Percentiles rank a stretch among this genome's conserved stretches.
Evolutionary conservation across 2,329 filamentous ascomycete genomes (phyloP).

Genomic region (Monosporascus sp.): DNA sequence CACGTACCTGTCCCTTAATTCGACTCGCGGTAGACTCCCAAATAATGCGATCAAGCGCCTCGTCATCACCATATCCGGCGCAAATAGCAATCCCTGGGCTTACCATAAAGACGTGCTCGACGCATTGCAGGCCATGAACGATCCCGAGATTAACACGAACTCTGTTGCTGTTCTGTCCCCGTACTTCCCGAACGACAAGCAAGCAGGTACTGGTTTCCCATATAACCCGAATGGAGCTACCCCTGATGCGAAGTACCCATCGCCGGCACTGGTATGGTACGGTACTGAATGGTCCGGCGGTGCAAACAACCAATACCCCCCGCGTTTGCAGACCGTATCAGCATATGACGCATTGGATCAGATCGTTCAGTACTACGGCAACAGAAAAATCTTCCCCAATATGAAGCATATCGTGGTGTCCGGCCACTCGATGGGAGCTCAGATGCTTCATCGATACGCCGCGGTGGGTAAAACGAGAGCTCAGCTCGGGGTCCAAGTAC

Average conservation of each 20-base stretch:
- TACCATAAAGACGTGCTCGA: constrained; percentile 3
- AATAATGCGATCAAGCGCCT: neutral
- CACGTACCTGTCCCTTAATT: constrained; percentile 4
- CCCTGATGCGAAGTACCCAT: constrained; percentile 3
- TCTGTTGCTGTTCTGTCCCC: neutral
- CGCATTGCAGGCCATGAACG: constrained; percentile 1
- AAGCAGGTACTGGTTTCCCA: constrained; percentile 2
- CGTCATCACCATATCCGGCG: constrained; percentile 3
- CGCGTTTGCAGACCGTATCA: neutral
- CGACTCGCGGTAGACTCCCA: neutral
- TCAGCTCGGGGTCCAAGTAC: constrained; percentile 1
- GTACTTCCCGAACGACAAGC: constrained; percentile 4
- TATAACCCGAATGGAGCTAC: constrained; percentile 3
- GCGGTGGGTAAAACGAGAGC: constrained; percentile 1
- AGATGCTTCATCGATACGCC: constrained; percentile 4
- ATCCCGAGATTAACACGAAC: neutral
- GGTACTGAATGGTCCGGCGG: constrained; percentile 2
- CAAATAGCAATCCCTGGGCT: constrained; percentile 2
- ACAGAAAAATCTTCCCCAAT: constrained; percentile 1
- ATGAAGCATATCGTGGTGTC: constrained; percentile 5
- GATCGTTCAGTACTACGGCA: constrained; percentile 3
- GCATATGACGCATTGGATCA: constrained; percentile 4
- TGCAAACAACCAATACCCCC: constrained; percentile 5
- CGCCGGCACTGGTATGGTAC: constrained; percentile 4
- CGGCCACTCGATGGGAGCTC: constrained; percentile 4